Percentiles rank a stretch among this genome's conserved stretches.
phyloP scores from a whole-genome alignment of 352 stramenopile species.

The Phytopythium oedochilum region DNA sequence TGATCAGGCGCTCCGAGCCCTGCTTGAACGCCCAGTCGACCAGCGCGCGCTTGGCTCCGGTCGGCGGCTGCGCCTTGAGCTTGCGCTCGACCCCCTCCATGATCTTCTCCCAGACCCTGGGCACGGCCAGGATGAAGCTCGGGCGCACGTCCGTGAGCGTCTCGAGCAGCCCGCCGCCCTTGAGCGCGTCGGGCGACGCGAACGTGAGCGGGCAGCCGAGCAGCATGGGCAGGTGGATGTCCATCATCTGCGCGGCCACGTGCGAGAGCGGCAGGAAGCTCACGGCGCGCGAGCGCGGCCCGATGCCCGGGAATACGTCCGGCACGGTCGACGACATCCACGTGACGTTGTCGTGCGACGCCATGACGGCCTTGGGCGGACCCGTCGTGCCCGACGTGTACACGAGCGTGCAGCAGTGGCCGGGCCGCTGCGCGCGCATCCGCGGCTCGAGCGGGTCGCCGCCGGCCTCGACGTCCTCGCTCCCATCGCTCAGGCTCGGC shows the following conservation, averaged over 20 bases:
- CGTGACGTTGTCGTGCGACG: constrained; percentile 49
- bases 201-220: constrained; percentile 52
- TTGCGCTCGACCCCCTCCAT: constrained; percentile 50
- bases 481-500: constrained; percentile 5
- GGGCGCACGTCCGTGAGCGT: constrained; percentile 44
- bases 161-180: constrained; percentile 48
- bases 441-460: neutral
- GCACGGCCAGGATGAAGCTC: constrained; percentile 69
- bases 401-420: constrained; percentile 67
- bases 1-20: constrained; percentile 12
- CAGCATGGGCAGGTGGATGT: constrained; percentile 58
- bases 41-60: constrained; percentile 73
- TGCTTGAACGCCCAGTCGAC: constrained; percentile 68
- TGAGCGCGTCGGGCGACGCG: constrained; percentile 50
- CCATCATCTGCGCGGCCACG: constrained; percentile 57
- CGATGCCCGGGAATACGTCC: constrained; percentile 28
- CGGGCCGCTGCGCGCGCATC: constrained; percentile 22
- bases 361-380: constrained; percentile 45
- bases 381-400: constrained; percentile 80
- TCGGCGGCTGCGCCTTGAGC: constrained; percentile 7
- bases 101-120: constrained; percentile 74
- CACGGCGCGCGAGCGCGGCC: constrained; percentile 32
- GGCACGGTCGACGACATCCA: constrained; percentile 36
- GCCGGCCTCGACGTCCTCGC: neutral
- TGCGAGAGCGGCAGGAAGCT: constrained; percentile 72